Evolutionary conservation across 1,284 basidiomycete genomes (phyloP).

Genomic region (Polyporus tsugae): DNA sequence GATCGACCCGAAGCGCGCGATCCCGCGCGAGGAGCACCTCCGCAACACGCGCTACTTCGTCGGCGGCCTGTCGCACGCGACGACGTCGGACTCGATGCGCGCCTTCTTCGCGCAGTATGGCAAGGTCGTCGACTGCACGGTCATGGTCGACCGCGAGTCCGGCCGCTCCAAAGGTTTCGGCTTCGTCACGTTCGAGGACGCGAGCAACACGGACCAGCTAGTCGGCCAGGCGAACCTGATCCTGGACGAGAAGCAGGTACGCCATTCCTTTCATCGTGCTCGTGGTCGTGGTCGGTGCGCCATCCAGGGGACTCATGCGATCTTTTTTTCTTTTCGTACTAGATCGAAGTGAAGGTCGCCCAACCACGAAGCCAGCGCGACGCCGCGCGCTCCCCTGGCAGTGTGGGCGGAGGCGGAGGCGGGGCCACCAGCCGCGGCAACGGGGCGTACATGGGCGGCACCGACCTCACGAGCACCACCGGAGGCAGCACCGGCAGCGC

Average conservation of each 20-base stretch:
- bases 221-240: slow-evolving; percentile 75
- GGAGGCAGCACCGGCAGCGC: slow-evolving; percentile 27
- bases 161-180: slow-evolving; percentile 94
- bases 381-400: slow-evolving; percentile 47
- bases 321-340: neutral
- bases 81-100: slow-evolving; percentile 85
- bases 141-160: slow-evolving; percentile 94
- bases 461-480: slow-evolving; percentile 26
- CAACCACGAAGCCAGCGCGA: slow-evolving; percentile 80
- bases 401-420: slow-evolving; percentile 18
- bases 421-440: slow-evolving; percentile 33
- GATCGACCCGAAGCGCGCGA: slow-evolving; percentile 97
- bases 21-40: slow-evolving; percentile 87
- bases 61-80: slow-evolving; percentile 81
- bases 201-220: slow-evolving; percentile 73
- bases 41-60: slow-evolving; percentile 90
- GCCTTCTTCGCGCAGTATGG: slow-evolving; percentile 82
- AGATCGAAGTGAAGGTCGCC: slow-evolving; percentile 91
- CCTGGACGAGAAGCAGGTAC: slow-evolving; percentile 82
- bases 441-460: slow-evolving; percentile 25
- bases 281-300: too few species aligned
- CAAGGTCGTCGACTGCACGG: slow-evolving; percentile 88
- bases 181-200: slow-evolving; percentile 91
- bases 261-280: neutral
- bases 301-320: slow-evolving; percentile 19